A percentile compares a stretch with the other conserved stretches of the same genome.
Conservation (phyloP, 345 rosid species). For the Citrus mangshanensis region DNA sequence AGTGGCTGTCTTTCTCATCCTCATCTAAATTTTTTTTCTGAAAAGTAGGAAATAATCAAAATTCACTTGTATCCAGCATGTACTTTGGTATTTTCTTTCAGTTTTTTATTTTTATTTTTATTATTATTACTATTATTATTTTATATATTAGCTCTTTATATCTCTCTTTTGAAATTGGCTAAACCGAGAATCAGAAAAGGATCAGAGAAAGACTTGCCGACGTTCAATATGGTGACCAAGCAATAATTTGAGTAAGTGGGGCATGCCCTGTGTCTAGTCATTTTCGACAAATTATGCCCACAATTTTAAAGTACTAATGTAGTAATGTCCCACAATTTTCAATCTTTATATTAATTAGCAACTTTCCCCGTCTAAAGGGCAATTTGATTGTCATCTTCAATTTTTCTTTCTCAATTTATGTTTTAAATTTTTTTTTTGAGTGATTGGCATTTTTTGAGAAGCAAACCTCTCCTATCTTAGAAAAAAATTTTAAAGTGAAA, state of each 20-base stretch:
- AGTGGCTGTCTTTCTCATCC: too few species aligned
- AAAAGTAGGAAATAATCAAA: too few species aligned
- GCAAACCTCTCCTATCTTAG: too few species aligned
- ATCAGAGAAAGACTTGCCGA: neutral
- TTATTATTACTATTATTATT: neutral
- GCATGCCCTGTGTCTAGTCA: neutral
- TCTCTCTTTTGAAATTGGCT: neutral
- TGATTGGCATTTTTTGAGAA: too few species aligned
- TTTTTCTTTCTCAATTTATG: neutral
- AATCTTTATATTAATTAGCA: neutral
- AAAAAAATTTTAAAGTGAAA: too few species aligned
- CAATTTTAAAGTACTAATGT: neutral
- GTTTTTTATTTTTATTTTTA: too few species aligned
- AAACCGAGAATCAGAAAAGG: neutral
- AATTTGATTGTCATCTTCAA: neutral
- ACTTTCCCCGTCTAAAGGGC: neutral
- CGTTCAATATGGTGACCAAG: neutral
- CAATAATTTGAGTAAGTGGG: neutral
- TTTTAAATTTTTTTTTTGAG: too few species aligned
- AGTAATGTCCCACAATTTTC: neutral
- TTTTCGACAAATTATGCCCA: neutral
- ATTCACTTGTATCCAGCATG: neutral
- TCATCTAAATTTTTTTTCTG: too few species aligned
- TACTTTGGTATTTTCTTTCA: neutral
- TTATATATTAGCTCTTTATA: neutral